A percentile compares a stretch with the other conserved stretches of the same genome.
phyloP scores from a whole-genome alignment of 331 rosid species.

The Rhamnella rubrinervis region DNA sequence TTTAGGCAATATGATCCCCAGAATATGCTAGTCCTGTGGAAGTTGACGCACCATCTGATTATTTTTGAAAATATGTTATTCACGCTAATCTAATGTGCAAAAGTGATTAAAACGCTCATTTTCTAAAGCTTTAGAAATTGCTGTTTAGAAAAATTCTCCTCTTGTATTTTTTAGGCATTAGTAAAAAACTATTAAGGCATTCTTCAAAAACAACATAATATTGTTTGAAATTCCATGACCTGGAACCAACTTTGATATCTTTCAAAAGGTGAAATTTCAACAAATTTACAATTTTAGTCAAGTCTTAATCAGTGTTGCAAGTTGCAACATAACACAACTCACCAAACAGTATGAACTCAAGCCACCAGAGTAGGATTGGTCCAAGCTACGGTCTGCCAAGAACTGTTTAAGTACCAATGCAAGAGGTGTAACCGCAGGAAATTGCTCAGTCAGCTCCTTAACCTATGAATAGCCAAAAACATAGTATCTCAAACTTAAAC shows the following conservation, averaged over 20 bases:
- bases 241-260: slow-evolving; percentile 3
- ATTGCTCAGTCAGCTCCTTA: slow-evolving; percentile 80
- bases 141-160: too few relatives aligned
- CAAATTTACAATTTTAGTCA: too few relatives aligned
- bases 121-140: too few relatives aligned
- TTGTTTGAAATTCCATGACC: background rate
- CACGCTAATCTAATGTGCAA: too few relatives aligned
- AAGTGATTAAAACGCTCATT: too few relatives aligned
- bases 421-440: slow-evolving; percentile 92
- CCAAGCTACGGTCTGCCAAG: slow-evolving; percentile 95
- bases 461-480: slow-evolving; percentile 46
- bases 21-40: too few relatives aligned
- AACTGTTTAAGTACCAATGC: slow-evolving; percentile 89
- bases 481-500: background rate
- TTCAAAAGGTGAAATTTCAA: background rate
- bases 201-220: background rate
- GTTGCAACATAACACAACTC: slow-evolving; percentile 23
- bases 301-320: background rate
- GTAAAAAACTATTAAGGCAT: background rate
- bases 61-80: too few relatives aligned
- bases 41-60: too few relatives aligned
- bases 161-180: too few relatives aligned
- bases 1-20: too few relatives aligned
- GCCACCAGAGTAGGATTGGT: slow-evolving; percentile 96
- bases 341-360: slow-evolving; percentile 99